Evolutionary conservation across 305 asterid species (phyloP).

Genomic region (Fraxinus velutina): DNA sequence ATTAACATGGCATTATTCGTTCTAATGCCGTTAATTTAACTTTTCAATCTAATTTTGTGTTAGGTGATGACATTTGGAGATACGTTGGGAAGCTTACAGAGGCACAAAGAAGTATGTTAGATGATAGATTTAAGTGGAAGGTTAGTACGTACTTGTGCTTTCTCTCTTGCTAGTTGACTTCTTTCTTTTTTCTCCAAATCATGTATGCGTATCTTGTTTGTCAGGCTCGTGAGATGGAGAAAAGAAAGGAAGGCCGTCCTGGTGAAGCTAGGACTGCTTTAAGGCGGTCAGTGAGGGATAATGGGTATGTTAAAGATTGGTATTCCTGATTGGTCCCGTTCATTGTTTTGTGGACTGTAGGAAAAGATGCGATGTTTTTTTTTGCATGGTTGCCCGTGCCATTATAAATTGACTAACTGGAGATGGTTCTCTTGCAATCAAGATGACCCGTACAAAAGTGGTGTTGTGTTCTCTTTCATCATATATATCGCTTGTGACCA

Average conservation of each 20-base stretch:
- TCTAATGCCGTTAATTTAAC: neutral
- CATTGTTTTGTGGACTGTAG: neutral
- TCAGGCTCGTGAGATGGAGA: slow-evolving; percentile 99
- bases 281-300: slow-evolving; percentile 95
- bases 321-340: neutral
- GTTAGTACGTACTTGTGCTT: slow-evolving; percentile 33
- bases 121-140: slow-evolving; percentile 97
- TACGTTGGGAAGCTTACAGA: slow-evolving; percentile 89
- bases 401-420: neutral
- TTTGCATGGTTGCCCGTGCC: neutral
- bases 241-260: slow-evolving; percentile 92
- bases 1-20: neutral
- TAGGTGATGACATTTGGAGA: slow-evolving; percentile 97
- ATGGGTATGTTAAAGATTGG: slow-evolving; percentile 49
- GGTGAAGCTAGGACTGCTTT: slow-evolving; percentile 94
- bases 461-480: neutral
- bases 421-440: neutral
- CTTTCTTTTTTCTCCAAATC: slow-evolving; percentile 6
- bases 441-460: neutral
- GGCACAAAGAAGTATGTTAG: slow-evolving; percentile 96
- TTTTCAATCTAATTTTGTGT: neutral
- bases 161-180: neutral
- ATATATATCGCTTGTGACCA: neutral
- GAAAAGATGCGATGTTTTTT: neutral
- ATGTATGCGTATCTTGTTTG: neutral